phyloP scores from a whole-genome alignment of 257 asterid genomes.

The Buddleja alternifolia region DNA sequence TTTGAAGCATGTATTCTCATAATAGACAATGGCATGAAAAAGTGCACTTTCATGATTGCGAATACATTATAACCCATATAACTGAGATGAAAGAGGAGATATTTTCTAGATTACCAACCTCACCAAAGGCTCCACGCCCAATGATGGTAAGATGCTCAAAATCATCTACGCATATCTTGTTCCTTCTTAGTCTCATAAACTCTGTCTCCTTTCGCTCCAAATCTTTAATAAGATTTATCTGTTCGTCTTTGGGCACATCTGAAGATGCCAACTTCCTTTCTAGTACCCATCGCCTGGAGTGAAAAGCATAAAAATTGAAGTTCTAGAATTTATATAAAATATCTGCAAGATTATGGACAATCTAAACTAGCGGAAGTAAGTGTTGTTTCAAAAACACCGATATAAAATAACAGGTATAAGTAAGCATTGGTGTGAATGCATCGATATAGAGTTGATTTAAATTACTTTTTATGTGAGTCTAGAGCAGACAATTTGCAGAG shows the following conservation, averaged over 20 bases:
- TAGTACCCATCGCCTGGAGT: slow-evolving; percentile 85
- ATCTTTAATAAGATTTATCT: slow-evolving; percentile 77
- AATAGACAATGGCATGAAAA: slow-evolving; percentile 11
- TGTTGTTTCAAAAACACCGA: background rate
- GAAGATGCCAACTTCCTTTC: slow-evolving; percentile 96
- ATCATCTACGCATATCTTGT: slow-evolving; percentile 96
- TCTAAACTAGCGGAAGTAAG: slow-evolving; percentile 5
- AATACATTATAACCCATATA: background rate
- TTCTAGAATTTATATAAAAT: slow-evolving; percentile 14
- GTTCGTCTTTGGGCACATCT: slow-evolving; percentile 97
- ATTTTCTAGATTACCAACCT: slow-evolving; percentile 56
- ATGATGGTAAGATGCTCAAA: slow-evolving; percentile 95
- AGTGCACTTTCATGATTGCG: background rate
- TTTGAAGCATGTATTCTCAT: background rate
- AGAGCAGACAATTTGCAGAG: background rate
- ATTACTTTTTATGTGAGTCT: slow-evolving; percentile 1
- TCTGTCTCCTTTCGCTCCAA: slow-evolving; percentile 94
- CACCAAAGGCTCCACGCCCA: slow-evolving; percentile 98
- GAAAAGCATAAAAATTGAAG: slow-evolving; percentile 22
- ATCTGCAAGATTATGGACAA: background rate
- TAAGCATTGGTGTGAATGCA: background rate
- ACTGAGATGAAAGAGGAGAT: slow-evolving; percentile 9
- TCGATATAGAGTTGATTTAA: background rate
- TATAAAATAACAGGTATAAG: background rate
- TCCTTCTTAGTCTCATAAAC: slow-evolving; percentile 89